Evolutionary conservation across 2,329 filamentous ascomycete species (phyloP).

Genomic region (Didymella pomorum): DNA sequence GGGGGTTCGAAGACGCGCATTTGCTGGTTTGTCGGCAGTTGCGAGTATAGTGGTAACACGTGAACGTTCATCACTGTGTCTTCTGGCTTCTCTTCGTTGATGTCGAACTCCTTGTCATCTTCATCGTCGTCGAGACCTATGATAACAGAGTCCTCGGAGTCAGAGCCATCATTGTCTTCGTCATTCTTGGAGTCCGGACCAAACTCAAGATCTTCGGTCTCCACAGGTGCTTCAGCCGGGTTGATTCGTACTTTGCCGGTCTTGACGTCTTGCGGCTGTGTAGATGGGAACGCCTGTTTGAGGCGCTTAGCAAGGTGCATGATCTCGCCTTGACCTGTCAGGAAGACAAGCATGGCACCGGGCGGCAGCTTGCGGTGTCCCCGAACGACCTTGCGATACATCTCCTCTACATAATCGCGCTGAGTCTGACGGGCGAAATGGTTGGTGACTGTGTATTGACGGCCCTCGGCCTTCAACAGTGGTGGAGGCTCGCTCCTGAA

Average conservation of each 20-base stretch:
- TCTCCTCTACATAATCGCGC: constrained; percentile 89
- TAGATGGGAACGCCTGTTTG: constrained; percentile 69
- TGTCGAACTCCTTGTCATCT: constrained; percentile 70
- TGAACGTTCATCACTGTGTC: constrained; percentile 74
- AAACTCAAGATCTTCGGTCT: constrained; percentile 87
- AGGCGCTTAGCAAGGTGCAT: constrained; percentile 80
- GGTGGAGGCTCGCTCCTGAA: constrained; percentile 79
- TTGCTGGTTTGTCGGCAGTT: constrained; percentile 89
- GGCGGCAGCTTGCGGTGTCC: constrained; percentile 90
- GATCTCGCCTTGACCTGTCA: constrained; percentile 95
- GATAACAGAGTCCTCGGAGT: constrained; percentile 66
- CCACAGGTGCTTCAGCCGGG: constrained; percentile 78
- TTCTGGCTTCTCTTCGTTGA: constrained; percentile 69
- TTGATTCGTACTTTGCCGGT: constrained; percentile 77
- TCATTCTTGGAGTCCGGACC: constrained; percentile 58
- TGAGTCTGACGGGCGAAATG: constrained; percentile 87
- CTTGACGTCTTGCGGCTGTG: constrained; percentile 57
- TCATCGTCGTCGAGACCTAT: constrained; percentile 67
- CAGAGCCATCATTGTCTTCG: constrained; percentile 59
- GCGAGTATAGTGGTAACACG: constrained; percentile 91
- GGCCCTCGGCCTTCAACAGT: constrained; percentile 86
- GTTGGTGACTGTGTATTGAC: constrained; percentile 87
- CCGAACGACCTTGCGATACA: constrained; percentile 83
- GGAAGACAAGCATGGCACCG: constrained; percentile 90
- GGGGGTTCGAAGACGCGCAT: constrained; percentile 86